Evolutionary conservation across 2,329 filamentous ascomycete genomes (phyloP), one percentile per base, ranked within the genome.

Genomic region (Pestalotiopsis sp.): DNA sequence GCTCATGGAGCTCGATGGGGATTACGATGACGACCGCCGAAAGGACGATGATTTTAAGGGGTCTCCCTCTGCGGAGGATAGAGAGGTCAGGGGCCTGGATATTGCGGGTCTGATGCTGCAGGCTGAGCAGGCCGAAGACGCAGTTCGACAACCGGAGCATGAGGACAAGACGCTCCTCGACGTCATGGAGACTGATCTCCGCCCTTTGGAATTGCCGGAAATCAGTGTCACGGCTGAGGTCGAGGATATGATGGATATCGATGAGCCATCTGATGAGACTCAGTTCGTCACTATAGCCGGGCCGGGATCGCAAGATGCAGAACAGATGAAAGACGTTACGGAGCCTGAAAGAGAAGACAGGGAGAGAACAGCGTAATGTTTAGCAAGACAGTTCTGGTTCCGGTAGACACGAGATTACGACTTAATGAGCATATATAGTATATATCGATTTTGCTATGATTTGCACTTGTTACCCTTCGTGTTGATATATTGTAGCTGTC

Each of bases 211-310:
- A 20, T 20, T n/a, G 45, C 4, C 45, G 1, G 14, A 3, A 9
- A 9, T n/a, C 20, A 20, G 17, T 9, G 45, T 9, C 17, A 0
- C 45, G 1, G 20, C 11, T 11, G n/a, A 27, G 59, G 70, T 71
- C 45, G 45, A 20, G 20, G 45, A 39, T 67, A 68, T 45, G 11
- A 65, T 67, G 39, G 69, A 78, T 4, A 61, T 67, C 36, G 69
- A 70, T 23, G 71, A 69, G n/a, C 49, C 25, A 14, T 20, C 25
- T n/a, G 45, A 6, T 1, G 49, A 13, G 25, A 36, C 31, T 12
- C 3, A 11, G 38, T 14, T 36, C 23, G 23, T 17, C 17, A n/a
- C 45, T 9, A 17, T 17, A n/a, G 57, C 9, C 1, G 57, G 4
- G 12, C 57, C 25, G 23, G 17, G 3, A 9, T 9, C n/a, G 1